phyloP scores from a whole-genome alignment of 352 stramenopile genomes.

The Globisporangium perplexum region DNA sequence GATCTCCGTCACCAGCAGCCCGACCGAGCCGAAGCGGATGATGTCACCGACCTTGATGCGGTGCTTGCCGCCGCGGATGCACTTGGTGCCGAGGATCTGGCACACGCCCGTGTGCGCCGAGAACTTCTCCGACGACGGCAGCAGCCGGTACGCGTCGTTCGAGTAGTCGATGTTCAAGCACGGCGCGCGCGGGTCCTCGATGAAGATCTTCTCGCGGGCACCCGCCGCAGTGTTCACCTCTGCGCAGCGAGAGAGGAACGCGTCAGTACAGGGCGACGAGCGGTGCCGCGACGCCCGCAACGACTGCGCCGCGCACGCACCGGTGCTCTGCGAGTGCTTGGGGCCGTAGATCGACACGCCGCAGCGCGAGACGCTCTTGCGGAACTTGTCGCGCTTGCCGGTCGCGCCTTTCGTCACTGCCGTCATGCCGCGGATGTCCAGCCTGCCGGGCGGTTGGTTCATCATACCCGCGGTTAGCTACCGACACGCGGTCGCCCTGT shows the following conservation, averaged over 20 bases:
- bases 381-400: constrained; percentile 85
- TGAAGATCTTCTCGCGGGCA: constrained; percentile 77
- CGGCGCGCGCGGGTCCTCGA: constrained; percentile 77
- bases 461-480: too few relatives aligned
- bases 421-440: constrained; percentile 86
- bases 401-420: constrained; percentile 79
- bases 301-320: too few relatives aligned
- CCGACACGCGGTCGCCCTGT: too few relatives aligned
- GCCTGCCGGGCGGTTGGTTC: constrained; percentile 22
- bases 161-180: constrained; percentile 86
- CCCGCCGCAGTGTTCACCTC: constrained; percentile 26
- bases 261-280: too few relatives aligned
- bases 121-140: constrained; percentile 84
- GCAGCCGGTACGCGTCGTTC: constrained; percentile 78
- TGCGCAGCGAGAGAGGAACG: background rate
- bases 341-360: constrained; percentile 85
- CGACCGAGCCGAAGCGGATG: constrained; percentile 80
- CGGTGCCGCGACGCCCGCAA: too few relatives aligned
- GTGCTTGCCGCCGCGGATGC: constrained; percentile 78
- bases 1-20: constrained; percentile 79
- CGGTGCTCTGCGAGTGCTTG: constrained; percentile 62
- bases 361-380: constrained; percentile 80
- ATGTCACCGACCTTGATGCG: constrained; percentile 81
- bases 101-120: constrained; percentile 83
- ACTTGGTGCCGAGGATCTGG: constrained; percentile 85